Evolutionary conservation across 2,329 filamentous ascomycete species (phyloP), one percentile per base, ranked within the genome.

Genomic region (Lomentospora prolificans): DNA sequence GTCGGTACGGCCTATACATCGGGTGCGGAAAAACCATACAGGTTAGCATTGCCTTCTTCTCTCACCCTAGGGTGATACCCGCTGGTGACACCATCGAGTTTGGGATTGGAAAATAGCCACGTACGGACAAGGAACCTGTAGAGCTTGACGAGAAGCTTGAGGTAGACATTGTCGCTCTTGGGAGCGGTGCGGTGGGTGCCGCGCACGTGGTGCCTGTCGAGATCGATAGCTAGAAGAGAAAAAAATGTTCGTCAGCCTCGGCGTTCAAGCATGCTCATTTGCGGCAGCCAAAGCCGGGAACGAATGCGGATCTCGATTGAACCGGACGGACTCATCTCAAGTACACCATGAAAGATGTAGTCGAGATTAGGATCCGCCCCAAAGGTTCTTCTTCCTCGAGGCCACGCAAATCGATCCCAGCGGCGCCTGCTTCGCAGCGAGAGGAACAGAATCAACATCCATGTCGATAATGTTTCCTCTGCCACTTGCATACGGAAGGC

Each of bases 81-180:
- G n/a, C n/a, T n/a, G n/a, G n/a, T n/a, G n/a, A n/a, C n/a, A n/a
- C n/a, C n/a, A n/a, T n/a, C n/a, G n/a, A n/a, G n/a, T n/a, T n/a
- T n/a, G n/a, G n/a, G n/a, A n/a, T n/a, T 7, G 12, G 6, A 33
- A 17, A 2, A 12, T 48, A 9, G 31, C 9, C 61, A 85, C 86
- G 77, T 89, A 95, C 90, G 89, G 71, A 90, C 86, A 75, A 96
- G 79, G 84, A 96, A 96, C 81, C 89, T 88, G 83, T 96, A 96
- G 56, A 96, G 87, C 87, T 96, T 96, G 77, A 96, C 91, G 74
- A 97, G 81, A 73, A 96, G 85, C 84, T 92, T 92, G 67, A 96
- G 82, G 79, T 96, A 96, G 70, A 92, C 89, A 83, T 96, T 96
- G 81, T 95, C 89, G 80, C 88, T 95, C 88, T 96, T 96, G 71